phyloP scores from a whole-genome alignment of 2,329 filamentous ascomycete species.

The Phaeosphaeriaceae sp. region DNA sequence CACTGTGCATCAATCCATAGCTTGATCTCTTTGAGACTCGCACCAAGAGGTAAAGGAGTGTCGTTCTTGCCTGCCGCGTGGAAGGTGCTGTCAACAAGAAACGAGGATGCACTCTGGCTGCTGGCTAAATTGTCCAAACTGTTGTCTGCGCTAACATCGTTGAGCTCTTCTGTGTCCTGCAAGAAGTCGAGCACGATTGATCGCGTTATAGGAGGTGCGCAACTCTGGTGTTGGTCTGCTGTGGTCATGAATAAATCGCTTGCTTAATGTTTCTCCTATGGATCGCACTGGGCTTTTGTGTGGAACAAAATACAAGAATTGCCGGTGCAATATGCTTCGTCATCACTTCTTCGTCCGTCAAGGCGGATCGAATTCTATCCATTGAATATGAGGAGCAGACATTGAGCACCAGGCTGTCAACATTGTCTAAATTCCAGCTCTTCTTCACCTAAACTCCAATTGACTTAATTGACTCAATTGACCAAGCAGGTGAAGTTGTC shows the following conservation, averaged over 20 bases:
- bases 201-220: not conserved
- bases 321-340: not conserved
- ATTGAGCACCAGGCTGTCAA: not conserved
- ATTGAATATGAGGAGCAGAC: not conserved
- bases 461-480: too few species aligned
- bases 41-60: not conserved
- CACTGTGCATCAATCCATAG: constrained; percentile 5
- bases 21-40: constrained; percentile 23
- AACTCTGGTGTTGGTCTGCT: not conserved
- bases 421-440: not conserved
- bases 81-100: too few species aligned
- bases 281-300: not conserved
- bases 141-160: too few species aligned
- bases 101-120: not conserved
- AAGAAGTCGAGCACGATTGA: not conserved
- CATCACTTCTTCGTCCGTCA: not conserved
- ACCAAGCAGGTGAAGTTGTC: not conserved
- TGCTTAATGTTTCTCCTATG: not conserved
- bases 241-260: not conserved
- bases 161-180: not conserved
- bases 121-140: not conserved
- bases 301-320: not conserved
- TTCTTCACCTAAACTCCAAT: not conserved
- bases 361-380: not conserved
- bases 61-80: too few species aligned